Base-by-base conservation (phyloP, 106 monocot species). In the Dioscorea dumetorum region DNA sequence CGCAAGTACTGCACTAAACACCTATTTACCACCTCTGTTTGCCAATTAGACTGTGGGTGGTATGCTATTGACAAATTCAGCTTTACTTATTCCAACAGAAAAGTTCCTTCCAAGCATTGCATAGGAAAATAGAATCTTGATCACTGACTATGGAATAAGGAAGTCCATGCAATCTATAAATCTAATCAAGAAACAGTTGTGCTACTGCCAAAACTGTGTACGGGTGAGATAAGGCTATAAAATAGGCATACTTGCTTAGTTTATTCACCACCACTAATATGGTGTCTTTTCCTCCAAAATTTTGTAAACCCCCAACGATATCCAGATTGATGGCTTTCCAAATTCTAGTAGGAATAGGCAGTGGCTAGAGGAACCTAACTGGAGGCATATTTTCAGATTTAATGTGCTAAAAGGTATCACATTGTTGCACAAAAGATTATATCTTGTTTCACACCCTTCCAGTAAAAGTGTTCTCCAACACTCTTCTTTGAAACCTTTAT, bases 31-130 rank as follows among this genome's bases (percentile, higher is more conserved):
- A 76, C 62, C 23, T 68, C 61, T 16, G 68, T 62, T 51, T 76
- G 61, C 1, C 76, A 68, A 22, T 76, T 51, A 0, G 69, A 19
- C 10, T 69, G 61, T 15, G 61, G 61, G 22, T 76, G 76, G 24
- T 76, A 69, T 7, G 76, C 49, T 0, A 62, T 56, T 3, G 22
- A n/a, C 3, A 15, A 20, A 15, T 13, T 14, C 17, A 67, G 16
- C n/a, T 7, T 23, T 3, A 56, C 16, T 18, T 24, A 33, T n/a
- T 57, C 22, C 0, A 48, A 58, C 19, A 1, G 11, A 60, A 75
- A 2, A 74, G 21, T 23, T 75, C 75, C 24, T 28, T 18, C 50
- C 49, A 75, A 12, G 68, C 68, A 0, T 4, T 19, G 0, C 58
- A 33, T 5, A 23, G 11, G 48, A 75, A 75, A 20, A n/a, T 67